These are phyloP conservation scores for Balansia obtecta DNA, from an alignment of 2,329 filamentous ascomycete genomes.

Conservation along the genomic window DNA sequence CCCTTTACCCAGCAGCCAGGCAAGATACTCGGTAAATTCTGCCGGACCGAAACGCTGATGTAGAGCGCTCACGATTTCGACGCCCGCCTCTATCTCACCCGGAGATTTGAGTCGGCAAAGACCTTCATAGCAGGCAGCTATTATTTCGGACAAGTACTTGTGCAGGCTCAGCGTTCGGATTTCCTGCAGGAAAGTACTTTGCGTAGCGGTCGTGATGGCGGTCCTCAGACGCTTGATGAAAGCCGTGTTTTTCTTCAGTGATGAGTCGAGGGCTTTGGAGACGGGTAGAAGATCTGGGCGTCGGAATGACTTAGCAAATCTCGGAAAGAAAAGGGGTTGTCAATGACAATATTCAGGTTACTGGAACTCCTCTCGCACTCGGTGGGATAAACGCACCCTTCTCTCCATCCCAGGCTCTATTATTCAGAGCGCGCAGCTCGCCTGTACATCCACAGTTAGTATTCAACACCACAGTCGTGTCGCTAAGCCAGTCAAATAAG, in stretches of 20 bases:
- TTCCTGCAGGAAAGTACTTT: constrained; percentile 77
- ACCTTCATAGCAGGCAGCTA: constrained; percentile 90
- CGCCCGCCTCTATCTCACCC: constrained; percentile 81
- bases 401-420: constrained; percentile 78
- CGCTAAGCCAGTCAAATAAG: neutral
- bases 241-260: constrained; percentile 94
- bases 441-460: constrained; percentile 37
- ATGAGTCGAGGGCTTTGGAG: constrained; percentile 75
- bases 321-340: neutral
- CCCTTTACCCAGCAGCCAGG: constrained; percentile 84
- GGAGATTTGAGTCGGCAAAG: constrained; percentile 83
- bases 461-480: neutral
- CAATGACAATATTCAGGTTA: constrained; percentile 7
- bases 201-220: constrained; percentile 66
- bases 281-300: constrained; percentile 62
- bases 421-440: constrained; percentile 82
- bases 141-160: constrained; percentile 95
- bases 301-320: neutral
- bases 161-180: constrained; percentile 82
- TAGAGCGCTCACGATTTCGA: constrained; percentile 88
- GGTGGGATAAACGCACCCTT: constrained; percentile 44
- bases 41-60: constrained; percentile 86
- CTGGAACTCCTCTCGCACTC: constrained; percentile 9
- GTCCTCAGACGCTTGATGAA: constrained; percentile 95
- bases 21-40: constrained; percentile 85